Evolutionary conservation across 2,329 filamentous ascomycete species (phyloP).

Genomic region (Rhinocladiella similis): DNA sequence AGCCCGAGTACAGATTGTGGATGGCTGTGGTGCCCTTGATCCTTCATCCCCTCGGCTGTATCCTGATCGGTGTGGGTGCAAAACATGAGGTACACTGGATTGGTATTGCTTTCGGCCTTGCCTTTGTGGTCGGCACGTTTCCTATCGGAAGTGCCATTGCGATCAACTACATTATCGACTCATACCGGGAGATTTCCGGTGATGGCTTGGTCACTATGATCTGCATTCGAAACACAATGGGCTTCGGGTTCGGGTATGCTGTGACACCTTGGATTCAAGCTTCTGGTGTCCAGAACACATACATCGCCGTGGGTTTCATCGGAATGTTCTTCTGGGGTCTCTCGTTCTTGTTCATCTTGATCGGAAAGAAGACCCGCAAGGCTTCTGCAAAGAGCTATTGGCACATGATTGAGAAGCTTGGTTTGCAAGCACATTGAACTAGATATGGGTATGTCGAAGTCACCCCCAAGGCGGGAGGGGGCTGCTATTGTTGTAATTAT

Average conservation of each 20-base stretch:
- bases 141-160: constrained; percentile 40
- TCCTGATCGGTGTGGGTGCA: constrained; percentile 45
- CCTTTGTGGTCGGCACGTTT: constrained; percentile 41
- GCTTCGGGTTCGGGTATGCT: constrained; percentile 48
- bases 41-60: constrained; percentile 36
- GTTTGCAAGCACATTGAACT: constrained; percentile 6
- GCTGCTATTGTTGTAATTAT: too few relatives aligned
- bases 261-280: constrained; percentile 49
- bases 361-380: constrained; percentile 10
- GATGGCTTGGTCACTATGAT: constrained; percentile 46
- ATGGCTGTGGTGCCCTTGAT: constrained; percentile 38
- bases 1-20: constrained; percentile 45
- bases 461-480: too few relatives aligned
- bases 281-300: constrained; percentile 48
- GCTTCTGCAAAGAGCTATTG: constrained; percentile 3
- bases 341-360: constrained; percentile 10
- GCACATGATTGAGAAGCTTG: constrained; percentile 9
- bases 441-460: not conserved
- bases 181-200: constrained; percentile 42
- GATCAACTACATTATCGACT: constrained; percentile 44
- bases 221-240: constrained; percentile 50
- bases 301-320: constrained; percentile 32
- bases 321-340: constrained; percentile 18
- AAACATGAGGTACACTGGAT: constrained; percentile 45
- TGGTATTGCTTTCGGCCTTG: constrained; percentile 45